Evolutionary conservation across 192 early-diverging fungal species (phyloP).

Genomic region (Backusella tuberculispora): DNA sequence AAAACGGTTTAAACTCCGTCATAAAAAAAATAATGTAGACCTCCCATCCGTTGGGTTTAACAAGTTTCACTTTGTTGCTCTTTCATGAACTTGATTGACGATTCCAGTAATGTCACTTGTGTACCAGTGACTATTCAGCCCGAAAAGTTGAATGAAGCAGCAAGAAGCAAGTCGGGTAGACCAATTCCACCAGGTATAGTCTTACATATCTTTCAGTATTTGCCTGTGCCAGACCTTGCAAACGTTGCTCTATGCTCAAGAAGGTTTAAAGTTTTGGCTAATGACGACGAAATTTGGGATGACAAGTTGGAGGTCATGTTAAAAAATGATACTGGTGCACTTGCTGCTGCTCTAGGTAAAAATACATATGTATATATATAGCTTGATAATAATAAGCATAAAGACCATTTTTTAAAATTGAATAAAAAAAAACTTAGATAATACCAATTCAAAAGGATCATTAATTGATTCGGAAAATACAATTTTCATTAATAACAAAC

Average conservation of each 20-base stretch:
- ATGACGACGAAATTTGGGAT: slow-evolving; percentile 79
- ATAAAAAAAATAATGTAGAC: neutral
- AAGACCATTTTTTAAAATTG: too few species aligned
- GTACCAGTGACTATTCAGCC: neutral
- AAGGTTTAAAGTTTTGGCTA: slow-evolving; percentile 77
- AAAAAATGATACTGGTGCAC: slow-evolving; percentile 23
- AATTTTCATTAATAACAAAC: slow-evolving; percentile 43
- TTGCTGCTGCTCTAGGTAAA: slow-evolving; percentile 26
- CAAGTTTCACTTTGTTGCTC: neutral
- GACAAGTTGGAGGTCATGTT: slow-evolving; percentile 54
- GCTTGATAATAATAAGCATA: neutral
- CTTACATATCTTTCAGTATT: slow-evolving; percentile 47
- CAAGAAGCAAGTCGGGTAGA: slow-evolving; percentile 15
- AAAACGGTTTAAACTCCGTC: slow-evolving; percentile 8
- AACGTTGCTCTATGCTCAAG: slow-evolving; percentile 65
- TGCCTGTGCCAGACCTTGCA: slow-evolving; percentile 50
- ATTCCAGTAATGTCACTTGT: neutral
- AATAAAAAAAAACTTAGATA: slow-evolving; percentile 4
- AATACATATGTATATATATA: neutral
- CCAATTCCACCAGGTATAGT: slow-evolving; percentile 49
- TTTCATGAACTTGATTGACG: slow-evolving; percentile 18
- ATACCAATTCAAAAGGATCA: slow-evolving; percentile 16
- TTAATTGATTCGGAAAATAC: slow-evolving; percentile 22
- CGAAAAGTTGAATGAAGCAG: neutral
- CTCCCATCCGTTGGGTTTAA: slow-evolving; percentile 1